phyloP scores from a whole-genome alignment of 805 yeast species.

The Saccharomycopsis sp. region DNA sequence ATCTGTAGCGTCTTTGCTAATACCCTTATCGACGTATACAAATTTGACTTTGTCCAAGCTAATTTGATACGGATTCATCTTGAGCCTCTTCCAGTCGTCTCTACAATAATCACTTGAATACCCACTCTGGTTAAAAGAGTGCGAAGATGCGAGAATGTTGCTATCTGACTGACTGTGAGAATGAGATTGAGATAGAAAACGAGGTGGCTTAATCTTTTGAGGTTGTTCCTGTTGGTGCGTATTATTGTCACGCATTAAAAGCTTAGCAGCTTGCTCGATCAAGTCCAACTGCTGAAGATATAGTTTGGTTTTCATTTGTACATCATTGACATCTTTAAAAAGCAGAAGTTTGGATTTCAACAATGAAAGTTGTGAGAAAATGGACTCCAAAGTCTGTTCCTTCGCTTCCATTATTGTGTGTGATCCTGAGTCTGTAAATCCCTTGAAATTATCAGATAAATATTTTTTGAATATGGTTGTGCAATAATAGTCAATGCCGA shows the following conservation, averaged over 20 bases:
- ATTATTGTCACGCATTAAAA: slow-evolving; percentile 5
- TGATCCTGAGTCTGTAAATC: not conserved
- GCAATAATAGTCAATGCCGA: not conserved
- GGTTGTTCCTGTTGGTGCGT: not conserved
- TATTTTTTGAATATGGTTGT: too few species aligned
- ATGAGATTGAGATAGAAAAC: not conserved
- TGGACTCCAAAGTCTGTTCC: not conserved
- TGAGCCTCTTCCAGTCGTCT: not conserved
- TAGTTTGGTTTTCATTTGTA: slow-evolving; percentile 1
- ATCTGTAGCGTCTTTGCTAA: not conserved
- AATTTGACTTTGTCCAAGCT: slow-evolving; percentile 1
- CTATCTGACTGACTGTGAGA: not conserved
- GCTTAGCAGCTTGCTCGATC: slow-evolving; percentile 6
- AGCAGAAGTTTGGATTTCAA: not conserved
- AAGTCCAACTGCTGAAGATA: slow-evolving; percentile 8
- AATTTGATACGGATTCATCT: slow-evolving; percentile 1
- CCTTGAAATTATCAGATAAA: not conserved
- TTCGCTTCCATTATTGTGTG: not conserved
- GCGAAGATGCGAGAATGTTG: not conserved
- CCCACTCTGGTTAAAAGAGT: not conserved
- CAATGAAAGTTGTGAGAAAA: not conserved
- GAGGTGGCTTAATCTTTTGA: not conserved
- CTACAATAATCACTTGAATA: not conserved
- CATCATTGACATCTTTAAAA: not conserved
- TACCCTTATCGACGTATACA: not conserved